These are phyloP conservation scores for Podosphaera leucotricha DNA, from an alignment of 2,329 filamentous ascomycete genomes.

Conservation along the genomic window DNA sequence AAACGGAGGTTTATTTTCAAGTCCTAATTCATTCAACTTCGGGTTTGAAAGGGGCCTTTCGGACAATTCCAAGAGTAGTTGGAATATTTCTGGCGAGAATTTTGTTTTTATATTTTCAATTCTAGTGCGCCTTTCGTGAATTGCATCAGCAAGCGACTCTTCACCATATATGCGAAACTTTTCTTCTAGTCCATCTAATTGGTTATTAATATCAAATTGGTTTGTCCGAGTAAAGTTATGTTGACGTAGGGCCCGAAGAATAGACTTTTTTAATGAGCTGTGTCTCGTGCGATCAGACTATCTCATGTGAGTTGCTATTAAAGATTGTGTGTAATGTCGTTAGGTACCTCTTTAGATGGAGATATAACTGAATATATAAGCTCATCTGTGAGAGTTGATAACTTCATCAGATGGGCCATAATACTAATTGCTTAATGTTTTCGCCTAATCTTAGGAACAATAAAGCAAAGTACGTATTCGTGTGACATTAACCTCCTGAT, in stretches of 20 bases:
- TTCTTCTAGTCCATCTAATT: constrained; percentile 54
- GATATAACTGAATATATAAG: constrained; percentile 41
- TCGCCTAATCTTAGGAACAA: too few relatives aligned
- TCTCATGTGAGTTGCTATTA: constrained; percentile 3
- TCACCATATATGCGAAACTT: constrained; percentile 62
- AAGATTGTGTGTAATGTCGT: neutral
- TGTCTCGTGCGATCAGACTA: constrained; percentile 18
- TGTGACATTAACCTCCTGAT: too few relatives aligned
- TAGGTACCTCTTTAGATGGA: constrained; percentile 26
- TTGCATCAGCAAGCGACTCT: constrained; percentile 53
- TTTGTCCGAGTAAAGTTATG: constrained; percentile 43
- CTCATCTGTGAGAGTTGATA: constrained; percentile 43
- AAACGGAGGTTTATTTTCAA: constrained; percentile 23
- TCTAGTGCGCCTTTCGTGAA: constrained; percentile 33
- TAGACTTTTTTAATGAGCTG: constrained; percentile 23
- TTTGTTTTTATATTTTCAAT: constrained; percentile 29
- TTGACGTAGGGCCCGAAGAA: constrained; percentile 27
- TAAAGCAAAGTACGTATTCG: too few relatives aligned
- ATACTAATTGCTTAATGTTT: neutral
- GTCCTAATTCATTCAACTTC: constrained; percentile 36
- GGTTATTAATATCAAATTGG: constrained; percentile 45
- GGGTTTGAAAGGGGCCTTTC: constrained; percentile 55
- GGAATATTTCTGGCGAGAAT: constrained; percentile 59
- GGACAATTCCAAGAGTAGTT: constrained; percentile 58
- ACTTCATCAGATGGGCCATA: constrained; percentile 49